Conservation (phyloP, 345 rosid genomes). For the Gossypium sturtianum region DNA sequence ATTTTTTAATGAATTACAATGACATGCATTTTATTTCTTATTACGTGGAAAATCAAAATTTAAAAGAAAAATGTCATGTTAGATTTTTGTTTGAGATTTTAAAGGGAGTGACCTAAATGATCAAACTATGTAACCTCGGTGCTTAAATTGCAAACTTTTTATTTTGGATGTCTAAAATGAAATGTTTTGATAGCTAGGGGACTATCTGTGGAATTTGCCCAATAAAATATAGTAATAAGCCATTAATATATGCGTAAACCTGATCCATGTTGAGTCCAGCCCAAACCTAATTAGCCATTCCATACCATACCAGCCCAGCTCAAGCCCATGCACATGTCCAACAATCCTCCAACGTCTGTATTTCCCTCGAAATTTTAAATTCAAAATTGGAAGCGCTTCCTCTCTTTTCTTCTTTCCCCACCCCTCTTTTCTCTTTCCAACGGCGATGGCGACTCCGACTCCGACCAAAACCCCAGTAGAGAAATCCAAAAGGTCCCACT, state of each 20-base stretch:
- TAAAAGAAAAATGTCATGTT: no score
- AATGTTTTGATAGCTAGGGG: no score
- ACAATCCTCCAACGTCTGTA: neutral
- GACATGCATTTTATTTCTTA: no score
- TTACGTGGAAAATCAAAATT: no score
- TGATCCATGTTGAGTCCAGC: neutral
- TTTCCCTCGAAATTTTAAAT: neutral
- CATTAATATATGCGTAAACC: neutral
- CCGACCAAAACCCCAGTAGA: conserved; percentile 59
- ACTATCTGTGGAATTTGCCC: no score
- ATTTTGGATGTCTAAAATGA: no score
- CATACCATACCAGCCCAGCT: neutral
- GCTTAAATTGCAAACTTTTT: no score
- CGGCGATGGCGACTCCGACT: conserved; percentile 47
- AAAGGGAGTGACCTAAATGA: no score
- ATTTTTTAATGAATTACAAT: no score
- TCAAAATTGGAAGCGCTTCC: neutral
- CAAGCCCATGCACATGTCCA: neutral
- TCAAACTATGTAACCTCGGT: no score
- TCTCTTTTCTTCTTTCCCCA: neutral
- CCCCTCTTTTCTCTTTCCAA: conserved; percentile 16
- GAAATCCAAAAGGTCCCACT: conserved; percentile 30
- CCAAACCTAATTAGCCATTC: neutral
- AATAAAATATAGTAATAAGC: neutral
- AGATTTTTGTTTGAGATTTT: no score